phyloP scores from a whole-genome alignment of 2,329 filamentous ascomycete genomes.

The Lasiodiplodia theobromae region DNA sequence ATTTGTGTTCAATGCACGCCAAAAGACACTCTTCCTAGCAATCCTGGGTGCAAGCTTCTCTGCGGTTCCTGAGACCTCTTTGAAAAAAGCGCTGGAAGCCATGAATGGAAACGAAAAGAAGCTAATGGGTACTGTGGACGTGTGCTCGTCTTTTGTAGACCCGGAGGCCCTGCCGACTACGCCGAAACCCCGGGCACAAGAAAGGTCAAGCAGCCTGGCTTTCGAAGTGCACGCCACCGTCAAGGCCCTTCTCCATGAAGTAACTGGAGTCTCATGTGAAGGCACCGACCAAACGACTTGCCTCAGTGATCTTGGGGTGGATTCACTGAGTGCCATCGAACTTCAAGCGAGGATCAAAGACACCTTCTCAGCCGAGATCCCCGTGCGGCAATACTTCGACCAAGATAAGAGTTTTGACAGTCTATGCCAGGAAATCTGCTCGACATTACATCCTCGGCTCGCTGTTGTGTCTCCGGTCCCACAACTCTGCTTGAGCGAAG shows the following conservation, averaged over 20 bases:
- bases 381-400: background rate
- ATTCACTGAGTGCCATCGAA: conserved; percentile 34
- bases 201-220: background rate
- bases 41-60: conserved; percentile 10
- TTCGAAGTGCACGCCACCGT: background rate
- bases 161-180: background rate
- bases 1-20: background rate
- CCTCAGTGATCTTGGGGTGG: conserved; percentile 35
- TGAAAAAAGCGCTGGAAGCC: conserved; percentile 15
- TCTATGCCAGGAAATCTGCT: background rate
- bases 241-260: conserved; percentile 14
- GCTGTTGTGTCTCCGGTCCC: background rate
- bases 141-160: too few species aligned
- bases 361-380: background rate
- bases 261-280: conserved; percentile 28
- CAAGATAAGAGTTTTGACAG: background rate
- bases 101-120: conserved; percentile 2
- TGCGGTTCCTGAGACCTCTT: background rate
- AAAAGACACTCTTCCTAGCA: background rate
- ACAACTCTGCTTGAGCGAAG: too few species aligned
- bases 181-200: background rate
- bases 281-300: conserved; percentile 24
- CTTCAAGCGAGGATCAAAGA: conserved; percentile 30
- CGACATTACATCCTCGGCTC: background rate
- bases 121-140: too few species aligned